Evolutionary conservation across 2,329 filamentous ascomycete genomes (phyloP), one percentile per base, ranked within the genome.

Genomic region (Ampelomyces quisqualis): DNA sequence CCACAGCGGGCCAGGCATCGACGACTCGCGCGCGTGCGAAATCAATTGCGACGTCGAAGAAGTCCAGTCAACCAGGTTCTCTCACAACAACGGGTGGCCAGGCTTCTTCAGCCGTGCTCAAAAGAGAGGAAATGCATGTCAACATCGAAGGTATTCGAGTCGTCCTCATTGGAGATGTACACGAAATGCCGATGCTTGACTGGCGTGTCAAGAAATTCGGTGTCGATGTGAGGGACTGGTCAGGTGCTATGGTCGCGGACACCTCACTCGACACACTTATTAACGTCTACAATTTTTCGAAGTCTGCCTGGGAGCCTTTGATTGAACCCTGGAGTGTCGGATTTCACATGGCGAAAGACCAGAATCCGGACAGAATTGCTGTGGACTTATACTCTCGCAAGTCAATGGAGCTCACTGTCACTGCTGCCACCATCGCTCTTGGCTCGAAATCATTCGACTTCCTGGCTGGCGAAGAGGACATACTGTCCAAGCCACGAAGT

Each of bases 281-380:
- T 57, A 98, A 97, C 59, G 85, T 98, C 18, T 98, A 95, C 76
- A 98, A 98, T 69, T 98, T 98, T 70, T 93, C 93, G 10, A 98
- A 98, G 67, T 98, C 93, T 0, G 89, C 90, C 3, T 98, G 93
- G 93, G 93, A 98, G 67, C 93, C 93, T 3, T 72, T 98, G 22
- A 82, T 98, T 18, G 93, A 98, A 65, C 94, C 94, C 6, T 98
- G 93, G 93, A 84, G 91, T 53, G 77, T 97, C n/a, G 90, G 90
- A 2, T 82, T 98, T 53, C 88, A 94, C 49, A 81, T 97, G 65
- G 83, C 87, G 1, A 90, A 85, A 56, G 84, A 93, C 43, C 77
- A 82, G 18, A 78, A 81, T 28, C 87, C 85, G 0, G 87, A 91
- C 24, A 76, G 86, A 36, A 73, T 96, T 45, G 86, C 88, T 0